Base-by-base conservation (phyloP, 306 rosid species). In the Lathyrus aphaca region DNA sequence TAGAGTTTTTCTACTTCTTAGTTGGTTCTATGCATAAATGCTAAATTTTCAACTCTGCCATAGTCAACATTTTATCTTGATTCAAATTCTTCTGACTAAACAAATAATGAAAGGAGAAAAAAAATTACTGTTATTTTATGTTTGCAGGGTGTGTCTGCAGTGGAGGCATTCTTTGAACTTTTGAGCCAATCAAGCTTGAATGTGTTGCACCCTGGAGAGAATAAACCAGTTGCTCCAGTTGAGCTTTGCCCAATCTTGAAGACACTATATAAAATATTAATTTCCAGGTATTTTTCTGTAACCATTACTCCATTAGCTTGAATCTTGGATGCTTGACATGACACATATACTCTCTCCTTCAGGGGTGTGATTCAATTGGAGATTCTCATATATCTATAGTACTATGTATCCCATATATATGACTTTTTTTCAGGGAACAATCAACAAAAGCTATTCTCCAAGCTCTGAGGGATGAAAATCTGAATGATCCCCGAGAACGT, bases 171-270 rank as follows among this genome's bases (percentile, higher is more conserved):
- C 80, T 92, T 84, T 71, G 87, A 89, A 79, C 88, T 89, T 77
- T 79, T 92, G 64, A 92, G 98, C 73, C 98, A 92, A 68, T 82
- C 98, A 0, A 87, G 96, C 86, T 76, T 92, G 58, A 92, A 85
- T 68, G 92, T 92, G 8, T 68, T 82, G 73, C 98, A 92, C 73
- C 98, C 98, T 42, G 96, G 85, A 68, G 95, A 82, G 66, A 87
- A 92, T 55, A 92, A 92, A 78, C 95, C 77, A 0, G 98, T 92
- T 45, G 96, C 98, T 58, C 96, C 98, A 17, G 96, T 86, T 12
- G 91, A 92, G 81, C 91, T 92, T 37, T 92, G 96, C 79, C 98
- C 98, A 39, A 89, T 92, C 79, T 85, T 92, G 76, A 92, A 88
- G 92, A 89, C 87, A 29, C 85, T 92, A 0, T 86, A 92, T 73